Percentiles rank a stretch among this genome's conserved stretches.
These are phyloP conservation scores for Pterocarpus santalinus DNA, from an alignment of 306 rosid genomes.

Conservation along the genomic window DNA sequence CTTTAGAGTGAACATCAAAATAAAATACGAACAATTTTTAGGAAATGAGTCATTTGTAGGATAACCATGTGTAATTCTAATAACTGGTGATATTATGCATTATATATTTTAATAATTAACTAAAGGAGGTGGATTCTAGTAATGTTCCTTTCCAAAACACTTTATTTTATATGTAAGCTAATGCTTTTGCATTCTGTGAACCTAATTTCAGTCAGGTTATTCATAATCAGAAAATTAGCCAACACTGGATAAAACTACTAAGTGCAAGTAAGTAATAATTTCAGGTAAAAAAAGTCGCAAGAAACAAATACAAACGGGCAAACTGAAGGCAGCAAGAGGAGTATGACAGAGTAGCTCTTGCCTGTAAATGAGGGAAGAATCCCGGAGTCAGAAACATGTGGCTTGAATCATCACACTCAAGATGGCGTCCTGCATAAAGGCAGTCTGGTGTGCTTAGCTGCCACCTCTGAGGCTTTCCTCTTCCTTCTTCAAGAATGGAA, in stretches of 20 bases:
- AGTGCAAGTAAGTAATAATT: neutral
- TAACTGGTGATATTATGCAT: constrained; percentile 7
- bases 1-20: neutral
- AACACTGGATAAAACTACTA: neutral
- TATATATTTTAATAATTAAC: neutral
- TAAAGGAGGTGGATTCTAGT: constrained; percentile 13
- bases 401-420: constrained; percentile 95
- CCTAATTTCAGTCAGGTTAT: constrained; percentile 8
- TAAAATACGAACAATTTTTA: neutral
- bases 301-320: constrained; percentile 32
- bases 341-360: constrained; percentile 40
- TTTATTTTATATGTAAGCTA: neutral
- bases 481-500: constrained; percentile 89
- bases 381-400: constrained; percentile 92
- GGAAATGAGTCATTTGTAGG: neutral
- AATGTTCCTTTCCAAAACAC: constrained; percentile 10
- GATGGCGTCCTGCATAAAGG: constrained; percentile 82
- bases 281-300: constrained; percentile 13
- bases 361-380: constrained; percentile 96
- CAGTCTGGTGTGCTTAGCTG: constrained; percentile 66
- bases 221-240: constrained; percentile 10
- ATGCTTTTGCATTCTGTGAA: constrained; percentile 9
- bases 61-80: neutral
- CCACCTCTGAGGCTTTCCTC: constrained; percentile 92
- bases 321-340: constrained; percentile 27